Base-by-base conservation (phyloP, 768 basidiomycete genomes). In the Suillus discolor region DNA sequence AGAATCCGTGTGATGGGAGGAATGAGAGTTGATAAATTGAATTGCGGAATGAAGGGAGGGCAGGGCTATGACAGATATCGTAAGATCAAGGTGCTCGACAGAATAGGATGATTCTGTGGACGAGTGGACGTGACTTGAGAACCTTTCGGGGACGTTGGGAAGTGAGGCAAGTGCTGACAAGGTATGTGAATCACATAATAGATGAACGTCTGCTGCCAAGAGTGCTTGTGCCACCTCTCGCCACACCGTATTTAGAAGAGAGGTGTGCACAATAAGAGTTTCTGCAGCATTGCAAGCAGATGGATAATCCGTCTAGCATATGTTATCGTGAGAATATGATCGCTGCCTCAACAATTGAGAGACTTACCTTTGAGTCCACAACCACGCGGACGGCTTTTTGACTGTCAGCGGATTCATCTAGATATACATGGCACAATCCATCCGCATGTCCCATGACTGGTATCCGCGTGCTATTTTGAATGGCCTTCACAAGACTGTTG, bases 401-500 rank as follows among this genome's bases (percentile, higher is more conserved):
- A 45, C 80, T 71, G 69, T 92, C 86, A 0, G 96, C 96, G 36
- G 83, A 81, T 70, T 92, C 89, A 76, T 99, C 97, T 6, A 99
- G 79, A 75, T 90, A 99, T 6, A 97, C 87, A 23, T 89, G 86
- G 76, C 97, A 99, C 11, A 99, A 80, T 2, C 97, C 97, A 77
- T 99, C 97, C 8, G 97, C 96, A 73, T 99, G 97, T 1, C 97
- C 97, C 96, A 99, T 98, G 53, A 99, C 97, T 2, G 97, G 91
- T 66, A 99, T 99, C 65, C 91, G 84, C 0, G 97, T 97, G 68
- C 82, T 87, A 65, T 92, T 91, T 75, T 99, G 94, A 65, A 99
- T 97, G 75, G 82, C 91, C 70, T 81, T 84, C 34, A 99, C 97
- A 15, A 99, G 87, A 67, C 84, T 86, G 70, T 97, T 97, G 73